Evolutionary conservation across 305 asterid genomes (phyloP).

Genomic region (Fraxinus baroniana): DNA sequence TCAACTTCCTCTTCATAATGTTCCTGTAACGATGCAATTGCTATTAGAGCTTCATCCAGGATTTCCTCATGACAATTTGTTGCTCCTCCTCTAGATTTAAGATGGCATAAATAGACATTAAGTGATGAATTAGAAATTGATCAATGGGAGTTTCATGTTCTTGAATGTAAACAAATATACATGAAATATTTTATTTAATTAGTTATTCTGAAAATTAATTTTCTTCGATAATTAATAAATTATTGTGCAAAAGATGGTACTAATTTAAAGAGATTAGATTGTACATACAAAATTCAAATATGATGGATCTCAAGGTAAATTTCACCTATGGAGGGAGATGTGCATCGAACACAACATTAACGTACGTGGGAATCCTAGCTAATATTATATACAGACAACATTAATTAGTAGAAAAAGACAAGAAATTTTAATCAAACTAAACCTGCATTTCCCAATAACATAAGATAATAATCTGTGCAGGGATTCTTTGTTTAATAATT

Average conservation of each 20-base stretch:
- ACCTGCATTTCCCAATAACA: slow-evolving; percentile 5
- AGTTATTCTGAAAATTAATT: not conserved
- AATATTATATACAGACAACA: not conserved
- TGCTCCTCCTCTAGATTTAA: not conserved
- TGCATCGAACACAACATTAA: slow-evolving; percentile 5
- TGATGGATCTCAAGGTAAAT: not conserved
- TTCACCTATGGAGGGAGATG: not conserved
- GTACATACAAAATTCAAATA: not conserved
- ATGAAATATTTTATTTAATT: no score
- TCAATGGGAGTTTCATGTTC: not conserved
- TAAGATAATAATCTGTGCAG: slow-evolving; percentile 26
- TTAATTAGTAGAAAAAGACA: slow-evolving; percentile 44
- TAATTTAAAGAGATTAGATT: not conserved
- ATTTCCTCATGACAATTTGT: not conserved
- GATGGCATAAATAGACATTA: not conserved
- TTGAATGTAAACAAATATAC: not conserved
- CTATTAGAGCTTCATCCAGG: not conserved
- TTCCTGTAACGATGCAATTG: not conserved
- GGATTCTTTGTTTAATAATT: slow-evolving; percentile 35
- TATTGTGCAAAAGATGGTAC: no score
- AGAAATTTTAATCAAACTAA: slow-evolving; percentile 25
- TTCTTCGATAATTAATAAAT: not conserved
- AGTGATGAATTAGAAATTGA: not conserved
- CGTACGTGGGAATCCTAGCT: slow-evolving; percentile 24
- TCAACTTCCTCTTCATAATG: not conserved